Base-by-base conservation (phyloP, 2,329 filamentous ascomycete genomes). In the Aphanoascus verrucosus region DNA sequence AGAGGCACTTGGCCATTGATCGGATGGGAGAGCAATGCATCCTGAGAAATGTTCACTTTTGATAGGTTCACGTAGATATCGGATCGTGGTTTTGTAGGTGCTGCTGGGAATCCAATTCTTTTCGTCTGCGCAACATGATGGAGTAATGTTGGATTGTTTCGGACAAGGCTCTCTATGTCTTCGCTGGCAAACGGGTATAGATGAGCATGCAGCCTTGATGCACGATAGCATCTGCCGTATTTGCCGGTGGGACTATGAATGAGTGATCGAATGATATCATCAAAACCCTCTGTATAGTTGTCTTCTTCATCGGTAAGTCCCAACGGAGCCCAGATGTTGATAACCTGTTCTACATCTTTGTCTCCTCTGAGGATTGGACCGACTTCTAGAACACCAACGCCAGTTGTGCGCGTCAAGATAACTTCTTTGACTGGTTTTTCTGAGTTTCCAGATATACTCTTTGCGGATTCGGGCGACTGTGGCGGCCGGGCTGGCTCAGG, bases 41-140 rank as follows among this genome's bases (percentile, higher is more conserved):
- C 78, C 54, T 83, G 82, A 15, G 85, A 83, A 20, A 98, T 74
- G n/a, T 83, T 77, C 0, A 88, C 86, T 58, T 88, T 83, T 55
- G 83, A 82, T 46, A 98, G 70, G 0, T 89, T 96, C 43, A 98
- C 70, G 65, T 98, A 98, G 49, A 98, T 97, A 67, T 98, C 94
- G 9, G 89, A 96, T 62, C 94, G 79, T 14, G 86, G 78, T 65
- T 88, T 90, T 0, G 85, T 89, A 0, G 93, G 91, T 1, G 90
- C 90, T 11, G 90, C 90, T 2, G 91, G 88, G 66, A 98, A 97
- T 1, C 90, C 93, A 67, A 97, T 90, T 66, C 93, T 93, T 62
- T 78, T 85, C 0, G 90, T 94, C 67, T 85, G 85, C 54, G 78
- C 77, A 56, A 97, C 80, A 49, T 85, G 84, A 49, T 94, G 85